A percentile compares a stretch with the other conserved stretches of the same genome.
Conservation (phyloP, 331 rosid species). For the Rosa hybrid region DNA sequence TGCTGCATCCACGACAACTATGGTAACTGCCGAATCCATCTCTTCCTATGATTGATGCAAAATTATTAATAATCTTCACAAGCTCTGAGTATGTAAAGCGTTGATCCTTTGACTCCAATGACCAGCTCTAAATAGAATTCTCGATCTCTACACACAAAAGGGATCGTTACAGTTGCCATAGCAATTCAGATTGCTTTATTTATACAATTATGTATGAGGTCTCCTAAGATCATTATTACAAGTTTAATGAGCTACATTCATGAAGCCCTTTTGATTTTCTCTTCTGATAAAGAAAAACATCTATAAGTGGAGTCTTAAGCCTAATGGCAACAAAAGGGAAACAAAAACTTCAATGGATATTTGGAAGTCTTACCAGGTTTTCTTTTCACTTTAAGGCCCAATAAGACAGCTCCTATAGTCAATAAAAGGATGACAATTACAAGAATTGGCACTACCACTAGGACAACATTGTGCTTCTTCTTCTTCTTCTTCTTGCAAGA, state of each 20-base stretch:
- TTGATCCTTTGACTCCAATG: neutral
- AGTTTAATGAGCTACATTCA: neutral
- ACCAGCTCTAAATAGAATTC: neutral
- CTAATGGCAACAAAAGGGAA: neutral
- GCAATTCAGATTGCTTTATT: neutral
- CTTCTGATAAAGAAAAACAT: neutral
- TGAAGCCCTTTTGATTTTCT: neutral
- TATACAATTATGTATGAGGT: neutral
- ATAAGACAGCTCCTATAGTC: neutral
- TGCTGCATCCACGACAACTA: conserved; percentile 34
- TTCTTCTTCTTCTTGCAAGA: neutral
- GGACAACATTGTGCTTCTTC: neutral
- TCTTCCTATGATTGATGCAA: conserved; percentile 12
- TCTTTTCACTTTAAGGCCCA: neutral
- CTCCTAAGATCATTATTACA: neutral
- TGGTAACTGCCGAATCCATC: conserved; percentile 38
- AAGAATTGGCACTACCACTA: neutral
- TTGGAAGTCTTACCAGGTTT: neutral
- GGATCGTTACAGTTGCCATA: neutral
- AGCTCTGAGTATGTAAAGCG: conserved; percentile 12
- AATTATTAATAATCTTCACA: conserved; percentile 19
- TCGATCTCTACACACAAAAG: neutral
- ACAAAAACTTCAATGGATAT: neutral
- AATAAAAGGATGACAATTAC: neutral
- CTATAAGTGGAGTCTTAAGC: neutral